Percentiles rank a stretch among this genome's conserved stretches.
These are phyloP conservation scores for Cordyceps fumosorosea DNA, from an alignment of 2,329 filamentous ascomycete species.

Conservation along the genomic window DNA sequence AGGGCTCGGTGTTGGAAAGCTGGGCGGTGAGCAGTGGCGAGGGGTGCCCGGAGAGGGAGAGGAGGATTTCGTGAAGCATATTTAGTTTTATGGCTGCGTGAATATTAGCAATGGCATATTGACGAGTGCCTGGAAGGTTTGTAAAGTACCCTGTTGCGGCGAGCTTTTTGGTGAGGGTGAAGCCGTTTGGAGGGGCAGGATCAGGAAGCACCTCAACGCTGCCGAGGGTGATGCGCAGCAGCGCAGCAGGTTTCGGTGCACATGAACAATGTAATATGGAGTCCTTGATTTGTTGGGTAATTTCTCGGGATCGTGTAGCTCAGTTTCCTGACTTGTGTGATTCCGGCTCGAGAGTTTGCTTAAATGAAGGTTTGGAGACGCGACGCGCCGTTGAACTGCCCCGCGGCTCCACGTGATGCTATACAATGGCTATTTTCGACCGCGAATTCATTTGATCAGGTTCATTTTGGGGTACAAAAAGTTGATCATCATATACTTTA, in stretches of 20 bases:
- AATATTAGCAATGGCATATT: background rate
- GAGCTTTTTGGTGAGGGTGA: background rate
- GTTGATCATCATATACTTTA: background rate
- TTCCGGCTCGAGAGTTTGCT: background rate
- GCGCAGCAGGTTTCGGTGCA: background rate
- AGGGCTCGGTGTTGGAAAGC: conserved; percentile 32
- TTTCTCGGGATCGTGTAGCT: background rate
- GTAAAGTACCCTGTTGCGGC: background rate
- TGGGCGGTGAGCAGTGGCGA: conserved; percentile 71
- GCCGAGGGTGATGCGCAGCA: background rate
- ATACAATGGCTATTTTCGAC: background rate
- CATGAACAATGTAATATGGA: background rate
- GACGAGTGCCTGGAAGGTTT: background rate
- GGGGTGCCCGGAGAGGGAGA: conserved; percentile 89
- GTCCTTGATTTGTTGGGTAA: background rate
- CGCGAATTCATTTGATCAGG: background rate
- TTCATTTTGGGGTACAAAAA: background rate
- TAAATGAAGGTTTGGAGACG: background rate
- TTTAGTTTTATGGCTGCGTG: background rate
- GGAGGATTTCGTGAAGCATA: conserved; percentile 98
- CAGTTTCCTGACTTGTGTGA: background rate
- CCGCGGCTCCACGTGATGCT: conserved; percentile 10
- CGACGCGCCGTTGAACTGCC: conserved; percentile 5
- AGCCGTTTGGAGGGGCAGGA: background rate
- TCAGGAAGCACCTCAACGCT: background rate